A percentile compares a stretch with the other conserved stretches of the same genome.
These are phyloP conservation scores for Exserohilum turcica DNA, from an alignment of 2,329 filamentous ascomycete species.

Conservation along the genomic window DNA sequence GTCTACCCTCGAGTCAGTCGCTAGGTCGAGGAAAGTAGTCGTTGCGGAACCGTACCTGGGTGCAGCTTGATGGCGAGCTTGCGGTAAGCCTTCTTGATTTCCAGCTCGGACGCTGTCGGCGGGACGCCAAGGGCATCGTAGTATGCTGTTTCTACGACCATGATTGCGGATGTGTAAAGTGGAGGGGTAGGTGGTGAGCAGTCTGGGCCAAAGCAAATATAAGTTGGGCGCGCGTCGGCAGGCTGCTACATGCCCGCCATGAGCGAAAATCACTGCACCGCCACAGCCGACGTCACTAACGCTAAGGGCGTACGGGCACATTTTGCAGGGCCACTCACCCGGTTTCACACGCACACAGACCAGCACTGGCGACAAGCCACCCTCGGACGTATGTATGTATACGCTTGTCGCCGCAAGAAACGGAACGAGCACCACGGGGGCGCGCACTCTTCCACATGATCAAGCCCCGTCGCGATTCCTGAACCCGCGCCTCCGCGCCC, in stretches of 20 bases:
- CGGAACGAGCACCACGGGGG: not conserved
- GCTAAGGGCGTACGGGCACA: slow-evolving; percentile 9
- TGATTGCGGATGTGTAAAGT: slow-evolving; percentile 44
- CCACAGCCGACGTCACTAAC: slow-evolving; percentile 27
- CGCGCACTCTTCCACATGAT: not conserved
- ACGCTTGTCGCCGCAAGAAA: not conserved
- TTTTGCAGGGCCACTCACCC: not conserved
- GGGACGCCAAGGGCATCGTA: slow-evolving; percentile 86
- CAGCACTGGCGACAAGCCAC: not conserved
- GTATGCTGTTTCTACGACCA: slow-evolving; percentile 88
- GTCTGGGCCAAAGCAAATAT: slow-evolving; percentile 12
- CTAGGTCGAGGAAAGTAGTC: slow-evolving; percentile 2
- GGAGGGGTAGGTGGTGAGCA: slow-evolving; percentile 6
- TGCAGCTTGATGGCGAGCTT: slow-evolving; percentile 91
- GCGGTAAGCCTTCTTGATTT: slow-evolving; percentile 97
- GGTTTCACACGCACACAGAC: no score
- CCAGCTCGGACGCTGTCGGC: slow-evolving; percentile 83
- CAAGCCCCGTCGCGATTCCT: not conserved
- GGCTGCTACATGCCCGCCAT: slow-evolving; percentile 13
- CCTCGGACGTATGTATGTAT: not conserved
- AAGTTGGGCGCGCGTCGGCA: slow-evolving; percentile 25
- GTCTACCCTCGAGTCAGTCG: slow-evolving; percentile 60
- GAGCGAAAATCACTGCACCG: slow-evolving; percentile 24
- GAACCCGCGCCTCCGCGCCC: no score
- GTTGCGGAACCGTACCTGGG: slow-evolving; percentile 64